Base-by-base conservation (phyloP, 1,139 yeast species). In the Debaryomycetaceae sp. region DNA sequence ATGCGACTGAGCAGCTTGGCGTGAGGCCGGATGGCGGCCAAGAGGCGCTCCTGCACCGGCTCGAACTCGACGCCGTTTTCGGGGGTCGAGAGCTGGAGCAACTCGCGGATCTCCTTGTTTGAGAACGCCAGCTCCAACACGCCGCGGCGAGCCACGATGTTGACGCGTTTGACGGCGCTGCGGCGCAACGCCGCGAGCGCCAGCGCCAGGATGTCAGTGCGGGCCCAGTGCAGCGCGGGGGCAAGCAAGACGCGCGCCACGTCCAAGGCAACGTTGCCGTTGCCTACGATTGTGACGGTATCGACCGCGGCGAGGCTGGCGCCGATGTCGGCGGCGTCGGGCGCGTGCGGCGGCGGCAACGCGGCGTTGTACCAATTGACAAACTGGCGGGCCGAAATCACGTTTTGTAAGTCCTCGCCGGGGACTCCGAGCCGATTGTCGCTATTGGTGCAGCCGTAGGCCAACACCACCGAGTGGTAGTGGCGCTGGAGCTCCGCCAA, bases 211-310 rank as follows among this genome's bases (percentile, higher is more conserved):
- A 91, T 83, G 56, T 91, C 99, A 0, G 96, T 91, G 1, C 61
- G 45, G 6, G 61, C 42, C 85, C 86, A 80, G 38, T 78, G 74
- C 1, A 57, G 41, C 4, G 59, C 58, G 2, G 68, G 65, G 9
- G 80, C 77, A 35, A 89, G 56, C 23, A 91, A 61, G 2, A 91
- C 65, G 33, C 99, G 62, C 1, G 96, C 89, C 6, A 91, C 78
- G 52, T 91, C 99, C 37, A 91, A 59, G 0, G 98, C 96, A n/a
- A 91, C 99, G 49, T 91, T 91, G 25, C 99, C 99, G 52, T 89
- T 89, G 3, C 99, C 99, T n/a, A 91, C 71, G 27, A 91, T 79
- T 1, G 83, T 76, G 2, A 88, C 95, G 28, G 71, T 65, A 38
- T 73, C 71, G 1, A 81, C 78, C 24, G 70, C 59, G 8, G 71